phyloP scores from a whole-genome alignment of 2,329 filamentous ascomycete genomes.

The Arthrobotrys megalospora region DNA sequence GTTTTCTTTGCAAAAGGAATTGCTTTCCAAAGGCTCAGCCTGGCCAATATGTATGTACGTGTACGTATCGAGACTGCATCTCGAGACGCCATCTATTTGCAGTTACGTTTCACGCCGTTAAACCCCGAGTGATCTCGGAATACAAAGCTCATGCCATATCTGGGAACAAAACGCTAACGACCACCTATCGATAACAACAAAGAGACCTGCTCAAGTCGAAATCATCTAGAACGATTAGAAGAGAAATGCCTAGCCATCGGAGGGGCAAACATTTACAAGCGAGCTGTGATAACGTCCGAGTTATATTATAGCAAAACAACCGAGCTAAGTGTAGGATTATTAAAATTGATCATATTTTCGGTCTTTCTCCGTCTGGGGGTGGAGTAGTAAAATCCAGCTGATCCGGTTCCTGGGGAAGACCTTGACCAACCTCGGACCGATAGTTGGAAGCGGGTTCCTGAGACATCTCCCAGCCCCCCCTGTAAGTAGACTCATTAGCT shows the following conservation, averaged over 20 bases:
- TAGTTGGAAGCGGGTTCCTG: not conserved
- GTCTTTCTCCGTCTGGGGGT: not conserved
- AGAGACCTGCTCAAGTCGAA: not conserved
- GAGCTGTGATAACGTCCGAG: not conserved
- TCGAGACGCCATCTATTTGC: not conserved
- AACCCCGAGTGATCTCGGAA: not conserved
- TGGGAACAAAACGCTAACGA: no score
- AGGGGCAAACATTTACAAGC: constrained; percentile 1
- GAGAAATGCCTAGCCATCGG: not conserved
- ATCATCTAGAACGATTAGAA: not conserved
- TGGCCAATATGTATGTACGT: no score
- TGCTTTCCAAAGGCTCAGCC: not conserved
- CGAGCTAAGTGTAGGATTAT: not conserved
- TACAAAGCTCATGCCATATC: not conserved
- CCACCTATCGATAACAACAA: not conserved
- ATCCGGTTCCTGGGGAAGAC: not conserved
- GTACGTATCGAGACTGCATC: not conserved
- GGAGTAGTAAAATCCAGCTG: not conserved
- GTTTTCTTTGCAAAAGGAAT: constrained; percentile 2
- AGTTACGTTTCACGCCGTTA: not conserved
- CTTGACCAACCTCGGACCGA: not conserved
- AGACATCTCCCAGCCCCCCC: constrained; percentile 1
- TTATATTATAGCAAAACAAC: not conserved
- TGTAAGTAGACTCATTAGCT: not conserved
- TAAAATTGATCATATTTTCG: not conserved